phyloP scores from a whole-genome alignment of 2,329 filamentous ascomycete genomes.

The Ciborinia camelliae region DNA sequence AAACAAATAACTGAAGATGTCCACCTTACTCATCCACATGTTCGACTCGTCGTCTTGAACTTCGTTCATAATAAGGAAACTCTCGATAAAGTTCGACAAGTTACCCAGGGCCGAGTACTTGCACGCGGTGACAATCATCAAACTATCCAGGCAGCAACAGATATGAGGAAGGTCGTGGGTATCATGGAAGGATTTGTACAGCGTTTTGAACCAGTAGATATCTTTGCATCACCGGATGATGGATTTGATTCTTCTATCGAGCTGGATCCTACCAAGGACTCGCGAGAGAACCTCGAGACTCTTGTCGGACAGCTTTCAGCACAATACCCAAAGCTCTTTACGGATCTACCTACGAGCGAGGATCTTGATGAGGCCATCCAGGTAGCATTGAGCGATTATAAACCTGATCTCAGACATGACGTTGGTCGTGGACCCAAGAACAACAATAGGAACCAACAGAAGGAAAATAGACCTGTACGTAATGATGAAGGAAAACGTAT shows the following conservation, averaged over 20 bases:
- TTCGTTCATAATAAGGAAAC: constrained; percentile 72
- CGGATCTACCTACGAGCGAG: constrained; percentile 64
- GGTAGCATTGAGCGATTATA: constrained; percentile 71
- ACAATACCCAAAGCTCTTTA: constrained; percentile 74
- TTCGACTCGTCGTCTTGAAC: constrained; percentile 78
- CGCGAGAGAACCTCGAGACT: constrained; percentile 79
- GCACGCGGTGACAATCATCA: constrained; percentile 93
- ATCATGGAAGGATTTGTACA: constrained; percentile 95
- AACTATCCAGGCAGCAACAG: constrained; percentile 84
- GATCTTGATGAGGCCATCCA: constrained; percentile 79
- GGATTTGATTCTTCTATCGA: constrained; percentile 83
- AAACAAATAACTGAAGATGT: constrained; percentile 84
- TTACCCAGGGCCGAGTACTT: constrained; percentile 77
- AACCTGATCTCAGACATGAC: constrained; percentile 70
- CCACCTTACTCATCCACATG: constrained; percentile 55
- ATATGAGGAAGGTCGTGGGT: constrained; percentile 68
- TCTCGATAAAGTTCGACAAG: constrained; percentile 66
- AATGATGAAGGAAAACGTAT: not conserved
- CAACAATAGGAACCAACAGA: constrained; percentile 41
- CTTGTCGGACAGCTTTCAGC: constrained; percentile 68
- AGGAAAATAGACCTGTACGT: constrained; percentile 10
- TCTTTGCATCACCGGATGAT: constrained; percentile 66
- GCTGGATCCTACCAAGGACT: constrained; percentile 73
- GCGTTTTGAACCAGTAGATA: constrained; percentile 76
- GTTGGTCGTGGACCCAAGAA: constrained; percentile 54